Percentiles rank a stretch among this genome's conserved stretches.
Conservation (phyloP, 208 protist genomes). For the Crithidia mellificae region DNA sequence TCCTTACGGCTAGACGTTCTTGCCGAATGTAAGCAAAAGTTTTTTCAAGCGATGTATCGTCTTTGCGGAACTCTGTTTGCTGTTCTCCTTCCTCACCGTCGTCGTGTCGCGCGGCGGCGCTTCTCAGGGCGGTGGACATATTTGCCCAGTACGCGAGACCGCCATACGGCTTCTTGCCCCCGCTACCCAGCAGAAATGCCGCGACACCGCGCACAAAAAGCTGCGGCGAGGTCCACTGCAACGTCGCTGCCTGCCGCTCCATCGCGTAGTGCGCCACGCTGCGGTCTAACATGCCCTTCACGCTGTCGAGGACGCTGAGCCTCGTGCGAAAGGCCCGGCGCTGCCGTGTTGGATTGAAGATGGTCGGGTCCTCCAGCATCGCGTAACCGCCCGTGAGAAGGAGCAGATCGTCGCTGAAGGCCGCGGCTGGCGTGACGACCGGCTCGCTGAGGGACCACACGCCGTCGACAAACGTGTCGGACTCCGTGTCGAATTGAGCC, state of each 20-base stretch:
- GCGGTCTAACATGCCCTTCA: constrained; percentile 5
- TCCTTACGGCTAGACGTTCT: too few species aligned
- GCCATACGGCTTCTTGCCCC: background rate
- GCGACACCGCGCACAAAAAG: constrained; percentile 10
- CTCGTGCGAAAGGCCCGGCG: background rate
- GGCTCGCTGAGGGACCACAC: constrained; percentile 33
- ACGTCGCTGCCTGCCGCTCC: background rate
- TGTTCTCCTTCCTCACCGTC: too few species aligned
- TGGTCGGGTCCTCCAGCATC: background rate
- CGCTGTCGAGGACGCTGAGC: constrained; percentile 33
- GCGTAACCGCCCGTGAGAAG: constrained; percentile 20
- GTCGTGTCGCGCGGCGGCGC: background rate
- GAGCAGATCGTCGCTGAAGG: constrained; percentile 30
- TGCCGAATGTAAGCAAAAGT: too few species aligned
- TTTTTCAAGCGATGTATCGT: too few species aligned
- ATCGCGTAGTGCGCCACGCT: constrained; percentile 14
- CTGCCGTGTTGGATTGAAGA: constrained; percentile 8
- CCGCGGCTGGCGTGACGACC: constrained; percentile 31
- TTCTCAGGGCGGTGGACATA: background rate
- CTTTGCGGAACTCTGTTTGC: too few species aligned
- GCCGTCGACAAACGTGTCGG: constrained; percentile 42
- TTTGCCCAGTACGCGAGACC: constrained; percentile 17
- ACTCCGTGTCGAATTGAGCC: constrained; percentile 43
- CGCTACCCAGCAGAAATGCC: constrained; percentile 6
- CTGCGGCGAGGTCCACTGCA: constrained; percentile 24